Evolutionary conservation across 768 basidiomycete species (phyloP).

Genomic region (Exsudoporus frostii): DNA sequence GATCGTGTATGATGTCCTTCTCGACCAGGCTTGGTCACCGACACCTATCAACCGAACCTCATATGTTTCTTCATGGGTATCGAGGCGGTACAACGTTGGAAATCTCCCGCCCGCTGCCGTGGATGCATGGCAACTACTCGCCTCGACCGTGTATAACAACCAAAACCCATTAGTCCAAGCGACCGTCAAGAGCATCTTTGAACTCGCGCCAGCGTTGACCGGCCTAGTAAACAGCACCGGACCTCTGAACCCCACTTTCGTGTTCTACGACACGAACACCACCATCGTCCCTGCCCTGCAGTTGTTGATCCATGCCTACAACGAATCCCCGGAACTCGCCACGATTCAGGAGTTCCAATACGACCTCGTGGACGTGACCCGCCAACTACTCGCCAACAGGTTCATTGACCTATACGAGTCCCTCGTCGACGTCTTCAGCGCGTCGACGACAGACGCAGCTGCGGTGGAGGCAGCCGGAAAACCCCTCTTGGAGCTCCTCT

Average conservation of each 20-base stretch:
- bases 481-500: conserved; percentile 31
- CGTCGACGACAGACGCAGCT: conserved; percentile 15
- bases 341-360: conserved; percentile 34
- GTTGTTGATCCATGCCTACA: conserved; percentile 49
- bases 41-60: conserved; percentile 30
- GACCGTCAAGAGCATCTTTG: conserved; percentile 37
- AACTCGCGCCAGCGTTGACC: conserved; percentile 33
- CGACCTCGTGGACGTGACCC: conserved; percentile 39
- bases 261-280: conserved; percentile 38
- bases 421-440: conserved; percentile 31
- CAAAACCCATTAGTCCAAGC: conserved; percentile 31
- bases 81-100: conserved; percentile 33
- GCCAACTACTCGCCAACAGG: conserved; percentile 39
- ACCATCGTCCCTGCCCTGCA: conserved; percentile 77
- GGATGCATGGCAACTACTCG: conserved; percentile 37
- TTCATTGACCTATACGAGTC: conserved; percentile 34
- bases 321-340: conserved; percentile 14
- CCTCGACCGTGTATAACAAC: conserved; percentile 40
- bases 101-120: conserved; percentile 24
- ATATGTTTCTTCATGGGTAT: conserved; percentile 34
- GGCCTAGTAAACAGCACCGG: conserved; percentile 35
- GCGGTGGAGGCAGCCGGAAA: conserved; percentile 23
- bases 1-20: conserved; percentile 39
- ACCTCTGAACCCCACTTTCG: conserved; percentile 31
- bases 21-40: conserved; percentile 41